phyloP scores from a whole-genome alignment of 2,329 filamentous ascomycete genomes.

The Hawksworthiomyces lignivorus region DNA sequence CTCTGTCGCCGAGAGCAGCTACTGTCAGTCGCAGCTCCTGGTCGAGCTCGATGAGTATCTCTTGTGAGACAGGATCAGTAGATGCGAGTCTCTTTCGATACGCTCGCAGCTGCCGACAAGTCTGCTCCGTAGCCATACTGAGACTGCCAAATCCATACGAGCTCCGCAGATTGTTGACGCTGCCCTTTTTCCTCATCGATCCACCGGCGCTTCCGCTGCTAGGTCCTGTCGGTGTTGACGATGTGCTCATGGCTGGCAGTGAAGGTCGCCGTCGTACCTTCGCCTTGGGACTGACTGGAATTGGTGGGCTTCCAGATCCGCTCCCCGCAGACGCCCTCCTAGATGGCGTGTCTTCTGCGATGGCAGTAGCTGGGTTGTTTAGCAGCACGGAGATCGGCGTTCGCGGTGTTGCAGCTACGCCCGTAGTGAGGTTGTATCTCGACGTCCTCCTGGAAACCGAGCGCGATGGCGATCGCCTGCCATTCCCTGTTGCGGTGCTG shows the following conservation, averaged over 20 bases:
- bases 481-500: not conserved
- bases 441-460: conserved; percentile 48
- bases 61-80: conserved; percentile 45
- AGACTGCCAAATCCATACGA: conserved; percentile 43
- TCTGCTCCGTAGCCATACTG: conserved; percentile 57
- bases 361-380: conserved; percentile 32
- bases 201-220: conserved; percentile 7
- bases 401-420: conserved; percentile 20
- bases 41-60: conserved; percentile 54
- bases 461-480: conserved; percentile 44
- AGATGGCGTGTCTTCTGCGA: conserved; percentile 39
- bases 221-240: conserved; percentile 19
- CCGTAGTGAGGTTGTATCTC: conserved; percentile 34
- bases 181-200: conserved; percentile 38
- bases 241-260: conserved; percentile 38
- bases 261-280: conserved; percentile 43
- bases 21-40: conserved; percentile 57
- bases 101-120: conserved; percentile 52
- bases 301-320: conserved; percentile 36
- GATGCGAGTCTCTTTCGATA: conserved; percentile 57
- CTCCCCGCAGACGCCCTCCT: conserved; percentile 38
- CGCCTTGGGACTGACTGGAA: conserved; percentile 40
- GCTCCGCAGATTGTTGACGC: conserved; percentile 11
- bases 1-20: conserved; percentile 51
- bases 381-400: conserved; percentile 34